Conservation (phyloP, 2,329 filamentous ascomycete genomes). For the Claviceps africana region DNA sequence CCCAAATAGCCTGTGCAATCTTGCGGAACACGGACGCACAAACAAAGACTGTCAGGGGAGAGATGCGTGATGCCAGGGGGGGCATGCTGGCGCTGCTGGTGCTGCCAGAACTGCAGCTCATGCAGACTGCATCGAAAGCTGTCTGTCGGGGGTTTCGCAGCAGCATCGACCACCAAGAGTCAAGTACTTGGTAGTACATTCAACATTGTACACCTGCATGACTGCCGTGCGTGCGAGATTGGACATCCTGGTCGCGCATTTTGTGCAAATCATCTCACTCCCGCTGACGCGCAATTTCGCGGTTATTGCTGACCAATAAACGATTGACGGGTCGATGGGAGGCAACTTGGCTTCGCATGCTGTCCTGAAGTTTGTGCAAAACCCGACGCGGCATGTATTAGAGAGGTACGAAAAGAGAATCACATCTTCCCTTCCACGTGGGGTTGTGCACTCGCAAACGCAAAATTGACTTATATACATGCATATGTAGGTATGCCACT, state of each 20-base stretch:
- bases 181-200: too few relatives aligned
- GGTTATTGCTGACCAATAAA: background rate
- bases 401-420: background rate
- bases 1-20: slow-evolving; percentile 2
- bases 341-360: too few relatives aligned
- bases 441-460: background rate
- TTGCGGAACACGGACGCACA: slow-evolving; percentile 1
- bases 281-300: background rate
- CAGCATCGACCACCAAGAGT: background rate
- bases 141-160: background rate
- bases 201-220: background rate
- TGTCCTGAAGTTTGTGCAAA: too few relatives aligned
- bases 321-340: too few relatives aligned
- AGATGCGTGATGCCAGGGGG: background rate
- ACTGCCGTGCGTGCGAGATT: too few relatives aligned
- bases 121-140: too few relatives aligned
- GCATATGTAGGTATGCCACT: too few relatives aligned
- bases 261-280: background rate
- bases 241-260: background rate
- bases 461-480: background rate
- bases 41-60: background rate
- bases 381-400: background rate
- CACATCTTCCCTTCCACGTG: background rate
- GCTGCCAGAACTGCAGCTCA: too few relatives aligned
- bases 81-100: background rate